Evolutionary conservation across 2,329 filamentous ascomycete species (phyloP).

Genomic region (Coniochaeta sp.): DNA sequence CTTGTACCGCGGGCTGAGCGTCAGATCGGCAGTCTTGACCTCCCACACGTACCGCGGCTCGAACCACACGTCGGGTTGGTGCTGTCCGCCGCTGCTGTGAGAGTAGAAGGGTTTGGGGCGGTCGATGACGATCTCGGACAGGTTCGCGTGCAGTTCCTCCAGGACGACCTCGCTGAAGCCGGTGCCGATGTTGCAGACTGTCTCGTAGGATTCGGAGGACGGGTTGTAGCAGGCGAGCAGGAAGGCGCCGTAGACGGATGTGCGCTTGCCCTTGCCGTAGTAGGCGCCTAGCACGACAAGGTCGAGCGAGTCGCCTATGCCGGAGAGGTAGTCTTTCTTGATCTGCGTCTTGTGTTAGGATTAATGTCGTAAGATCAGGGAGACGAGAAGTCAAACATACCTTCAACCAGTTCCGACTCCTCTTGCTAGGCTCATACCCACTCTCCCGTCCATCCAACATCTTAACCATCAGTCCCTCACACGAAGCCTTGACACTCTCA

Average conservation of each 20-base stretch:
- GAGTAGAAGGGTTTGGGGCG: slow-evolving; percentile 90
- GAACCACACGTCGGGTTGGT: slow-evolving; percentile 98
- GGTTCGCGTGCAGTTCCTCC: slow-evolving; percentile 72
- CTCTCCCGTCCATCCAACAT: slow-evolving; percentile 94
- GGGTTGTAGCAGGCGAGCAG: slow-evolving; percentile 90
- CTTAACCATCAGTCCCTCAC: slow-evolving; percentile 98
- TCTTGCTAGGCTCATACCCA: slow-evolving; percentile 91
- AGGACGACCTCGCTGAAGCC: slow-evolving; percentile 93
- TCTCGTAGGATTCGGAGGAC: slow-evolving; percentile 76
- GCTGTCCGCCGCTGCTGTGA: slow-evolving; percentile 75
- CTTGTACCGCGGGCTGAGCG: slow-evolving; percentile 85
- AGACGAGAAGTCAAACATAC: too few relatives aligned
- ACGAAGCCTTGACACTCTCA: slow-evolving; percentile 90
- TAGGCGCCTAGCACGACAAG: slow-evolving; percentile 95
- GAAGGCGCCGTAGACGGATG: slow-evolving; percentile 92
- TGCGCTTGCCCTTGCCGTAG: slow-evolving; percentile 89
- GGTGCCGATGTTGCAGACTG: slow-evolving; percentile 96
- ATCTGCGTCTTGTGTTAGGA: too few relatives aligned
- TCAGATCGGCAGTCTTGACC: slow-evolving; percentile 93
- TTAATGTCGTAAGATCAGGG: too few relatives aligned
- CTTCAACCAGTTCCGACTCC: slow-evolving; percentile 98
- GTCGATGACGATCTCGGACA: slow-evolving; percentile 76
- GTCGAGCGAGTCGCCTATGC: slow-evolving; percentile 91
- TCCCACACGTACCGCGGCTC: slow-evolving; percentile 95
- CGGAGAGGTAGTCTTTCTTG: slow-evolving; percentile 95